A percentile compares a stretch with the other conserved stretches of the same genome.
Evolutionary conservation across 2,329 filamentous ascomycete genomes (phyloP).

Genomic region (Fusarium globosum): DNA sequence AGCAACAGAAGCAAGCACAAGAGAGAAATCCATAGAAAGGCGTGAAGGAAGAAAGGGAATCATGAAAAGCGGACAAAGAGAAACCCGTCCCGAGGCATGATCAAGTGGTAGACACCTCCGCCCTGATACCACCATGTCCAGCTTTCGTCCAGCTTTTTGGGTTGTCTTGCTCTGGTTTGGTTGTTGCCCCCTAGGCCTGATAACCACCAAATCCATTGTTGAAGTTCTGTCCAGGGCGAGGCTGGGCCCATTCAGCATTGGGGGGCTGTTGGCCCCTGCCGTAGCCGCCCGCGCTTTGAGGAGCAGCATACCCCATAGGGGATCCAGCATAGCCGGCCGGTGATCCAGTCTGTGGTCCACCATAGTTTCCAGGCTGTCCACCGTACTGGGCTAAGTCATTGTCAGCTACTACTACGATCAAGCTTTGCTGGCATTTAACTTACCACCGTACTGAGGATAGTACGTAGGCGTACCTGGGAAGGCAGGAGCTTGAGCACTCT

Average conservation of each 20-base stretch:
- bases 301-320: conserved; percentile 77
- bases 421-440: conserved; percentile 46
- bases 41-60: conserved; percentile 42
- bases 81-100: conserved; percentile 29
- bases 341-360: conserved; percentile 69
- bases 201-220: conserved; percentile 71
- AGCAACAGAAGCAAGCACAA: conserved; percentile 39
- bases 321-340: conserved; percentile 72
- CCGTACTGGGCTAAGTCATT: conserved; percentile 62
- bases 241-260: conserved; percentile 66
- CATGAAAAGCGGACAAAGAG: conserved; percentile 37
- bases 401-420: conserved; percentile 42
- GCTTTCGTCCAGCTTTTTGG: conserved; percentile 36
- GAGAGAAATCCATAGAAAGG: conserved; percentile 36
- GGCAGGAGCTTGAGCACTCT: conserved; percentile 76
- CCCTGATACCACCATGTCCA: conserved; percentile 36
- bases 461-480: conserved; percentile 86
- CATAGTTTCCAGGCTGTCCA: conserved; percentile 76
- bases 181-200: conserved; percentile 62
- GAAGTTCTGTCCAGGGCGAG: conserved; percentile 66
- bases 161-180: conserved; percentile 38
- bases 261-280: conserved; percentile 77
- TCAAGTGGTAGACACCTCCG: conserved; percentile 37
- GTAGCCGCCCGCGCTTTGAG: conserved; percentile 83
- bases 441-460: conserved; percentile 94